Conservation (phyloP, 257 asterid species). For the Forsythia viridissima region DNA sequence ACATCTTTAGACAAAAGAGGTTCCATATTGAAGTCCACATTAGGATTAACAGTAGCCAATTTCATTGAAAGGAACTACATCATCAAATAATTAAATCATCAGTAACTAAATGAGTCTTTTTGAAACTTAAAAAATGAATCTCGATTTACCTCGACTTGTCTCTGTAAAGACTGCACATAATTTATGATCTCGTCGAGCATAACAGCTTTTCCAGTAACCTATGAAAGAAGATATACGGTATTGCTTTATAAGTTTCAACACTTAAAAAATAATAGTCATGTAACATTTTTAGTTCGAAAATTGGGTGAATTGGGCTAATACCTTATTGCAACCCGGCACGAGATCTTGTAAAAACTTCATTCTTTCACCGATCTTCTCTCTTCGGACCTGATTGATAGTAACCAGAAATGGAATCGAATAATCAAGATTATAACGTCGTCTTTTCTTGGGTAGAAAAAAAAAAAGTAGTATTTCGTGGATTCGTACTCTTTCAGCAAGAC, state of each 20-base stretch:
- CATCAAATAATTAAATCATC: neutral
- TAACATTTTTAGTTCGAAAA: too few species aligned
- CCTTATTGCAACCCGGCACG: slow-evolving; percentile 98
- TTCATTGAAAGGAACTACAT: slow-evolving; percentile 94
- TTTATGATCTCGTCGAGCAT: slow-evolving; percentile 96
- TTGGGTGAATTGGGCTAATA: neutral
- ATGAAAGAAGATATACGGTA: neutral
- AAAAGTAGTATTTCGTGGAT: neutral
- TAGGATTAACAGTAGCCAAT: slow-evolving; percentile 74
- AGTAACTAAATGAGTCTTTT: neutral
- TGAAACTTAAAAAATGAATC: neutral
- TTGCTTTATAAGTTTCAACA: slow-evolving; percentile 13
- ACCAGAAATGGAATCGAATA: neutral
- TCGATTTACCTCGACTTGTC: slow-evolving; percentile 80
- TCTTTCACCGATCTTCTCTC: slow-evolving; percentile 92
- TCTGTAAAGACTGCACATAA: slow-evolving; percentile 80
- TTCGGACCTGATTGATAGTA: slow-evolving; percentile 54
- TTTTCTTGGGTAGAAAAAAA: too few species aligned
- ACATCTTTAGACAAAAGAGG: slow-evolving; percentile 75
- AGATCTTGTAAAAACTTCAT: slow-evolving; percentile 91
- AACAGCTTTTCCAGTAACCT: slow-evolving; percentile 98
- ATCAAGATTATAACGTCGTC: neutral
- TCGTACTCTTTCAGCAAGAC: slow-evolving; percentile 91
- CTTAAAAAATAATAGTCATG: neutral
- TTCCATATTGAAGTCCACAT: slow-evolving; percentile 70